These are phyloP conservation scores for Ramalina peruviana DNA, from an alignment of 495 filamentous ascomycete genomes.

Conservation along the genomic window DNA sequence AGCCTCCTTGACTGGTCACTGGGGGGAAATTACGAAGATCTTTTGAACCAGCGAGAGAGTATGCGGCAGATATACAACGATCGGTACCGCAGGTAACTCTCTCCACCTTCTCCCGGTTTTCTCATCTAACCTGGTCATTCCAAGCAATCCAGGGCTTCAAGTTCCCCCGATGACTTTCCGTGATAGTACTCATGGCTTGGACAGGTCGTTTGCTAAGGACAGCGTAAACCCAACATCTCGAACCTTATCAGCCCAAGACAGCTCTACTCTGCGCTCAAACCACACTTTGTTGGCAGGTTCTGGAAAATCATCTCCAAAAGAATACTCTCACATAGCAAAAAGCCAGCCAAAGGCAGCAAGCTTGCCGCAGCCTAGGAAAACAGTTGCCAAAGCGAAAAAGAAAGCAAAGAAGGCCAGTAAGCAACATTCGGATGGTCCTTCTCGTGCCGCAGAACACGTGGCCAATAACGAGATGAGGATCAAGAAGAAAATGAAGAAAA, in stretches of 20 bases:
- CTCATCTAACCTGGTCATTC: not conserved
- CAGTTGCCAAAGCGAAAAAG: no score
- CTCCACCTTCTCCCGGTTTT: not conserved
- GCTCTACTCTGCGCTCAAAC: no score
- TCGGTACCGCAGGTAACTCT: slow-evolving; percentile 6
- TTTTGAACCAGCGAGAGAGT: slow-evolving; percentile 45
- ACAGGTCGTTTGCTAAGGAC: not conserved
- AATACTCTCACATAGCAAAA: not conserved
- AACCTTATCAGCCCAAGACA: not conserved
- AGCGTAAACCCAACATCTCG: not conserved
- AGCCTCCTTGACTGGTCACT: slow-evolving; percentile 54
- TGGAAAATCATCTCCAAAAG: not conserved
- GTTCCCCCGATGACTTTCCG: not conserved
- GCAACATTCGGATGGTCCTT: no score
- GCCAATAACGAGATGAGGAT: no score
- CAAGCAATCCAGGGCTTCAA: slow-evolving; percentile 2
- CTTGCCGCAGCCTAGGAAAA: not conserved
- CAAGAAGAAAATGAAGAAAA: no score
- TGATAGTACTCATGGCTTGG: not conserved
- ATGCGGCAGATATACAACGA: slow-evolving; percentile 31
- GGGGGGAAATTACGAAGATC: slow-evolving; percentile 57
- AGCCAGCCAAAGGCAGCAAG: not conserved
- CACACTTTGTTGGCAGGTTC: no score
- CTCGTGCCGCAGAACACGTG: no score
- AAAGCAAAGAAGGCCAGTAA: no score